A percentile compares a stretch with the other conserved stretches of the same genome.
phyloP scores from a whole-genome alignment of 192 early-diverging fungal genomes.

The Rhizophagus clarus region DNA sequence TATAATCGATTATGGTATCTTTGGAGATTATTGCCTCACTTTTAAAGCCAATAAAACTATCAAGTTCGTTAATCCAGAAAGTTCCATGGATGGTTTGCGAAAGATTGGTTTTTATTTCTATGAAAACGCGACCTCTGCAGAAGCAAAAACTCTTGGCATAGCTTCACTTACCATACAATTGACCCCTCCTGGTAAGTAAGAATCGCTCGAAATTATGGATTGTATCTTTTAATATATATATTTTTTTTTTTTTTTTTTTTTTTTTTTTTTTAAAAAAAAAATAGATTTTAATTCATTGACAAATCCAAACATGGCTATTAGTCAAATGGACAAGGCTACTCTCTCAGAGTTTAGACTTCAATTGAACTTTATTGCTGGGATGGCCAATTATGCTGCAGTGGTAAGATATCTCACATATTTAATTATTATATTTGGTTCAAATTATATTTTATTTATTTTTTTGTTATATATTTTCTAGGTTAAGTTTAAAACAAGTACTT shows the following conservation, averaged over 20 bases:
- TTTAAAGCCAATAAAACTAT: neutral
- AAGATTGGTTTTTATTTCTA: constrained; percentile 13
- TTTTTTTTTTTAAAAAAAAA: neutral
- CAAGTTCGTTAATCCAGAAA: neutral
- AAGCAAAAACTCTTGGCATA: neutral
- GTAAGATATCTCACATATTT: neutral
- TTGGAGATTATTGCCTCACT: neutral
- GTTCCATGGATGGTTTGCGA: neutral
- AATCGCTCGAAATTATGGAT: neutral
- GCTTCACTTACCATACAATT: neutral
- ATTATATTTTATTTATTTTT: neutral
- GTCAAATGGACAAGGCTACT: neutral
- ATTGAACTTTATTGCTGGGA: constrained; percentile 5
- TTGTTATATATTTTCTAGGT: neutral
- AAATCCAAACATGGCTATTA: neutral
- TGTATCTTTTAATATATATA: neutral
- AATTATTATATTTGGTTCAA: neutral
- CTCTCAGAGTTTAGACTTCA: neutral
- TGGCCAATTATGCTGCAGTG: constrained; percentile 1
- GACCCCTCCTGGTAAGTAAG: neutral
- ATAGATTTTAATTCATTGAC: neutral
- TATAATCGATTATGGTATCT: neutral
- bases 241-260: neutral
- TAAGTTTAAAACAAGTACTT: neutral
- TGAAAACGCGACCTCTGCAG: neutral